These are phyloP conservation scores for Neurospora discreta DNA, from an alignment of 495 filamentous ascomycete genomes.

Conservation along the genomic window DNA sequence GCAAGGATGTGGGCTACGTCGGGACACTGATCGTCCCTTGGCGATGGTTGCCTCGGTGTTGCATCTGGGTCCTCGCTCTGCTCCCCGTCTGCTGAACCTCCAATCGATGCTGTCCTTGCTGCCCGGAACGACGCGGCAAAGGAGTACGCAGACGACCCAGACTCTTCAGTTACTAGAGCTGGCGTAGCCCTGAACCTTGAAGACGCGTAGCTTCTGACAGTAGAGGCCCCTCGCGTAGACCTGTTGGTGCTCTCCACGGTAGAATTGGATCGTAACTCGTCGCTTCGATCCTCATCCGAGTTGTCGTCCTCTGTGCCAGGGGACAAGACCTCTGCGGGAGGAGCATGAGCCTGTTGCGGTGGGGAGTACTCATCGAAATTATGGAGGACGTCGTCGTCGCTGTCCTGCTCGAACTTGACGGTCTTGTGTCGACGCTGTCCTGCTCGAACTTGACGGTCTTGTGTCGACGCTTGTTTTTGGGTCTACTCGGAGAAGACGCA, in stretches of 20 bases:
- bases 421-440: background rate
- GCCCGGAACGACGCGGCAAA: background rate
- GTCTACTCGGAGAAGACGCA: background rate
- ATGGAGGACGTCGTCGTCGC: background rate
- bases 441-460: background rate
- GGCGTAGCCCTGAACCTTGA: background rate
- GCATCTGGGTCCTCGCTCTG: background rate
- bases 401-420: background rate
- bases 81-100: background rate
- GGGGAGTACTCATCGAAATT: background rate
- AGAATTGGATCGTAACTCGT: background rate
- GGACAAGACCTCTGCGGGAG: background rate
- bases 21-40: background rate
- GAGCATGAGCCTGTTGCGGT: background rate
- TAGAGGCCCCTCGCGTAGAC: background rate
- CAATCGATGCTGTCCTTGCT: background rate
- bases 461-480: background rate
- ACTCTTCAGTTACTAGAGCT: background rate
- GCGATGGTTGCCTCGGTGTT: background rate
- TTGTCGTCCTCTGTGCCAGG: background rate
- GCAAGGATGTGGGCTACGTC: background rate
- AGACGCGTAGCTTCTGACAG: background rate
- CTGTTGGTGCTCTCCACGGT: background rate
- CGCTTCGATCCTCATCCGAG: background rate
- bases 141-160: background rate